Base-by-base conservation (phyloP, 768 basidiomycete genomes). In the Pleurotus salmoneostramineus region DNA sequence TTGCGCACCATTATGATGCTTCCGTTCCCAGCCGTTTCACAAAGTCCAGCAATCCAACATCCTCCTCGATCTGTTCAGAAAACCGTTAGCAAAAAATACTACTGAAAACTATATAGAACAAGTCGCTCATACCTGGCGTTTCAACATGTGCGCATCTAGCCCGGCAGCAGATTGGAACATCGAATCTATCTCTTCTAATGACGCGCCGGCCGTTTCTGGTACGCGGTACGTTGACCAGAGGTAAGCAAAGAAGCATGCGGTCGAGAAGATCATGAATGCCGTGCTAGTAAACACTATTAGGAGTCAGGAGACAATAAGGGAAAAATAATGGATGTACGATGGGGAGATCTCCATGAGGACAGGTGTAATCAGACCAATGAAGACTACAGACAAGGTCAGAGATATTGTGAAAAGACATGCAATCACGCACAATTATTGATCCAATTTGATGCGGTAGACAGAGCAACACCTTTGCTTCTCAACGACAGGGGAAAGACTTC, bases 381-480 rank as follows among this genome's bases (percentile, higher is more conserved):
- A 69, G 65, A 93, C 91, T 92, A 3, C 3, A 52, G 15, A 11
- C 31, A 40, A 3, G n/a, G 21, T 21, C 5, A 60, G 31, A 37
- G 15, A 7, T 47, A 56, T 34, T 3, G 35, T 36, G 0, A 17
- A 40, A 14, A 5, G 48, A 45, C 4, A 50, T 12, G 10, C 14
- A 40, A 36, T 1, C 12, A 69, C 79, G 1, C 50, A 87, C 87
- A 93, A 58, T 93, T 93, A 65, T 93, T 93, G 27, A 82, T 63
- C 91, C 91, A 93, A 62, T 90, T 91, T n/a, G 88, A 89, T 2
- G 90, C 88, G 1, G 92, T 93, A 15, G 90, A 85, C 17, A 95
- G 64, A 21, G 91, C 83, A 4, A 94, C 92, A 49, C 93, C 93
- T 66, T 86, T 87, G 62, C 89, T 87, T 60, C 92, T 78, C 72